Percentiles rank a stretch among this genome's conserved stretches.
Conservation (phyloP, 2,329 filamentous ascomycete genomes). For the Aspergillus fumigatiaffinis region DNA sequence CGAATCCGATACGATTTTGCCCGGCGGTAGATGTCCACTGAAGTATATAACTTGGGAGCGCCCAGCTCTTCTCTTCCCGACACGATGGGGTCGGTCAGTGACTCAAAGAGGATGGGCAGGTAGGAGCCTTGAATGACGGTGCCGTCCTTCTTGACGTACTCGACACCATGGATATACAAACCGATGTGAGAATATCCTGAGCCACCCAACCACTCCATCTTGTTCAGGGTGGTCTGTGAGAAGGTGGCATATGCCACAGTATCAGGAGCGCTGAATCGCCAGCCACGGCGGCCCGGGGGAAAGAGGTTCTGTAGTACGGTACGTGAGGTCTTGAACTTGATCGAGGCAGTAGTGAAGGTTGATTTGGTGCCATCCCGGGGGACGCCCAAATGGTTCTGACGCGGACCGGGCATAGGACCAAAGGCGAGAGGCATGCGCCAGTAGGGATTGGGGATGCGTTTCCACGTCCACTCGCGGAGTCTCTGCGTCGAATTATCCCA, state of each 20-base stretch:
- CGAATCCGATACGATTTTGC: constrained; percentile 34
- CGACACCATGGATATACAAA: constrained; percentile 59
- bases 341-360: constrained; percentile 42
- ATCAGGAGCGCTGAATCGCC: constrained; percentile 40
- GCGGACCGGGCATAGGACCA: constrained; percentile 44
- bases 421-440: constrained; percentile 46
- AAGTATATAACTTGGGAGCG: constrained; percentile 55
- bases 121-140: constrained; percentile 49
- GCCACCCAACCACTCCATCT: constrained; percentile 59
- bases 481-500: constrained; percentile 50
- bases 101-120: constrained; percentile 56
- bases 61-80: constrained; percentile 58
- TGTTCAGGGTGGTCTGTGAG: constrained; percentile 40
- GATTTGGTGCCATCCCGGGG: constrained; percentile 22
- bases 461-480: constrained; percentile 44
- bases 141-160: constrained; percentile 51
- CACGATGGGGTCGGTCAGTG: constrained; percentile 55
- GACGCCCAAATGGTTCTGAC: constrained; percentile 27
- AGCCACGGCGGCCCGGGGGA: constrained; percentile 31
- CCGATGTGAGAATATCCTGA: constrained; percentile 55
- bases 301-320: constrained; percentile 49
- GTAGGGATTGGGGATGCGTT: constrained; percentile 40
- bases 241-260: constrained; percentile 44
- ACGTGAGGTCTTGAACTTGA: constrained; percentile 49
- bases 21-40: constrained; percentile 44